Evolutionary conservation across 805 yeast genomes (phyloP), one percentile per base, ranked within the genome.

Genomic region (Komagataella ulmi): DNA sequence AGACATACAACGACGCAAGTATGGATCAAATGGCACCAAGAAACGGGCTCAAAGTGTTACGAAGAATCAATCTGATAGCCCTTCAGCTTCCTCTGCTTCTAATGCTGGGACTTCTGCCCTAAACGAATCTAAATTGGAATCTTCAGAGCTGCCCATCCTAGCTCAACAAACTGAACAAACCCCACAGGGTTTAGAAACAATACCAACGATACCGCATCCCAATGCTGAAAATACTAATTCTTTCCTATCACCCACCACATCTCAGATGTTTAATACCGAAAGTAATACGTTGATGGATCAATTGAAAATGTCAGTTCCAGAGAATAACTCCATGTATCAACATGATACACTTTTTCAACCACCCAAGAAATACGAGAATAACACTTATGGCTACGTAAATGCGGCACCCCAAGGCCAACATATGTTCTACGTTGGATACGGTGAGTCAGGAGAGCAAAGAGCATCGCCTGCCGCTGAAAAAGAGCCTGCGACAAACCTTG

Each of bases 1-100:
- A 44, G 86, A 83, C 60, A 76, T 80, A 5, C 74, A 72, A 44
- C 63, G 88, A 24, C 81, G 24, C 7, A 45, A 45, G 12, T 21
- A 24, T 30, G 40, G 40, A 5, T 30, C 40, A 7, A 45, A 24
- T 24, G 47, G 47, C 3, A 18, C 7, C 17, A 45, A 18, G 24
- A 45, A 45, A 24, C 21, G 47, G 7, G 47, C 17, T 18, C 47
- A 10, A 14, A 45, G 47, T 24, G 47, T 3, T n/a, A 14, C 24
- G 12, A n/a, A 21, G 47, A 18, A n/a, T 7, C 47, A 18, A 18
- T 12, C 30, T 19, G 47, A 18, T 7, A 45, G 47, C 5, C 7
- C 24, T 14, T 14, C 30, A 7, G 21, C 47, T 14, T 45, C 23
- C 5, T 44, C 46, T 17, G 46, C 17, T 14, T 7, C 47, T n/a